Conservation (phyloP, 441 rosid species). For the Flueggea neowawraea region DNA sequence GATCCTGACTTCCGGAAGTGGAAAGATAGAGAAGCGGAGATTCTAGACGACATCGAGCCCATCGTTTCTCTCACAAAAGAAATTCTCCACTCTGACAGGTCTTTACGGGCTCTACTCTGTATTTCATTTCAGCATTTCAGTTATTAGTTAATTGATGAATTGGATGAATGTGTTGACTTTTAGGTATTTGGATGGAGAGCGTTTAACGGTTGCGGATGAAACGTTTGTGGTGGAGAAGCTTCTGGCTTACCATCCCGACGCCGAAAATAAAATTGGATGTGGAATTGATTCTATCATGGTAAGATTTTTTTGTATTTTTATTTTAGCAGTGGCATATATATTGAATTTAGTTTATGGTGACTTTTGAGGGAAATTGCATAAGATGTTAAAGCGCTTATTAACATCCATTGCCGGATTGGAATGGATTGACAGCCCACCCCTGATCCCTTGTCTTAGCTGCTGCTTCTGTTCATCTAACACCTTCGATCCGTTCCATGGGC, state of each 20-base stretch:
- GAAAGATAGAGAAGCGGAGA: constrained; percentile 73
- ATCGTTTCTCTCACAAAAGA: constrained; percentile 48
- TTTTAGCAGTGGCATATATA: background rate
- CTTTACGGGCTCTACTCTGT: background rate
- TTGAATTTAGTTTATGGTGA: no score
- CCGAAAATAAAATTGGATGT: constrained; percentile 79
- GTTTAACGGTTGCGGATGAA: constrained; percentile 59
- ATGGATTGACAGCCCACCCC: no score
- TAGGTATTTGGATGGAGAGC: constrained; percentile 72
- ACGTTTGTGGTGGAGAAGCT: constrained; percentile 56
- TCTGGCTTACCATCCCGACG: constrained; percentile 72
- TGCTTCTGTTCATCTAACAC: no score
- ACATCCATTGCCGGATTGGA: no score
- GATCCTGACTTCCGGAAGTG: constrained; percentile 69
- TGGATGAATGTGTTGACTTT: background rate
- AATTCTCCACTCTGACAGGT: constrained; percentile 79
- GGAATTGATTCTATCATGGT: constrained; percentile 80
- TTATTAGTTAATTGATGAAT: background rate
- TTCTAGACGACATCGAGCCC: constrained; percentile 57
- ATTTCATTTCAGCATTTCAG: background rate
- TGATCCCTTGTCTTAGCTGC: no score
- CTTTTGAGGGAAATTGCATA: no score
- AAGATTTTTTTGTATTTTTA: constrained; percentile 16
- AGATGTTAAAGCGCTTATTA: no score
- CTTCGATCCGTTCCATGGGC: no score